These are phyloP conservation scores for Fusarium setosum DNA, from an alignment of 2,329 filamentous ascomycete genomes.

Conservation along the genomic window DNA sequence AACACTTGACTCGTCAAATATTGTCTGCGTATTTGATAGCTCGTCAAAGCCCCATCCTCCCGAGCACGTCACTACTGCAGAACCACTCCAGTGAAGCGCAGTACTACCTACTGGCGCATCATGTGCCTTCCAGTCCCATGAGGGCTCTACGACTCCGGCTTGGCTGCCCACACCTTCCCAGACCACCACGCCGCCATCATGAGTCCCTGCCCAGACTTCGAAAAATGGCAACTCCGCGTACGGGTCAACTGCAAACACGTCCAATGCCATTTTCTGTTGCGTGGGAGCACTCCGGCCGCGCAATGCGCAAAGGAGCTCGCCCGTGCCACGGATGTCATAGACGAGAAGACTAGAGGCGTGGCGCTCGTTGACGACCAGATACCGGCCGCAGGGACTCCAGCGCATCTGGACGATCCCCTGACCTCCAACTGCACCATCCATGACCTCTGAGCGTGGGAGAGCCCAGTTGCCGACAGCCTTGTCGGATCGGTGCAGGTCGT, in stretches of 20 bases:
- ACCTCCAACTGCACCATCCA: conserved; percentile 69
- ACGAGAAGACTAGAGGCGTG: conserved; percentile 66
- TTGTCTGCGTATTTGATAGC: conserved; percentile 2
- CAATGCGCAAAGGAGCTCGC: conserved; percentile 66
- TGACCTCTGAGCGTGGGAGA: conserved; percentile 68
- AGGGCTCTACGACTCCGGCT: conserved; percentile 56
- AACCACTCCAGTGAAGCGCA: conserved; percentile 64
- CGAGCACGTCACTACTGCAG: conserved; percentile 67
- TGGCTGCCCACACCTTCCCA: conserved; percentile 67
- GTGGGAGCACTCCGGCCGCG: conserved; percentile 60
- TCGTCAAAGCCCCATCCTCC: conserved; percentile 59
- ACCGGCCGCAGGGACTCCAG: conserved; percentile 73
- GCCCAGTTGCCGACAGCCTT: conserved; percentile 69
- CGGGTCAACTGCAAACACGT: conserved; percentile 60
- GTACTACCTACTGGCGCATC: conserved; percentile 61
- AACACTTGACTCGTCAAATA: conserved; percentile 41
- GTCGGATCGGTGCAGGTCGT: conserved; percentile 68
- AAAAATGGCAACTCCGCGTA: conserved; percentile 54
- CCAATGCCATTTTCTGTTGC: conserved; percentile 67
- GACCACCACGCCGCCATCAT: conserved; percentile 64
- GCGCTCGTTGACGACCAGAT: conserved; percentile 72
- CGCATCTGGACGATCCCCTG: conserved; percentile 70
- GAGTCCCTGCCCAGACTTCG: conserved; percentile 72
- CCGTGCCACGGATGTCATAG: conserved; percentile 71
- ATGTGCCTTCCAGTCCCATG: conserved; percentile 64